These are phyloP conservation scores for Calonectria leucothoes DNA, from an alignment of 2,329 filamentous ascomycete genomes.

Conservation along the genomic window DNA sequence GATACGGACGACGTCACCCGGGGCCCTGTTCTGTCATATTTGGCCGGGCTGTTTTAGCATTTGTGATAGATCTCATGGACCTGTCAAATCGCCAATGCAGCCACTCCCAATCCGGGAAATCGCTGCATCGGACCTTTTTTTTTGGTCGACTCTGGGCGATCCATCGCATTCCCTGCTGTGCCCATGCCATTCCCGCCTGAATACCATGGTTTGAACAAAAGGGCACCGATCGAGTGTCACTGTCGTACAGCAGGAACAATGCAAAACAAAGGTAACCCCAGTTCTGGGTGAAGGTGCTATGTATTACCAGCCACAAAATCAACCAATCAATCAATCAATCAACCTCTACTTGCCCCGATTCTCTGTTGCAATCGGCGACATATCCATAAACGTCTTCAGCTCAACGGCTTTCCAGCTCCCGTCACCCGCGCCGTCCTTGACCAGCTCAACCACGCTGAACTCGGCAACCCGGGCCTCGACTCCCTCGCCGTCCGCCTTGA, in stretches of 20 bases:
- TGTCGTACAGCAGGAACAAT: background rate
- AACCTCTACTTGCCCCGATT: background rate
- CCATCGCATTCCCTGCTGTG: too few relatives aligned
- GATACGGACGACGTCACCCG: background rate
- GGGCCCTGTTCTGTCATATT: background rate
- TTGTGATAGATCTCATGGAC: constrained; percentile 9
- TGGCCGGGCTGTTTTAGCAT: background rate
- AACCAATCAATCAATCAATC: too few relatives aligned
- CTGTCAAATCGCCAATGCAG: constrained; percentile 3
- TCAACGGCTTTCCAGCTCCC: background rate
- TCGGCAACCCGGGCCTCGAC: background rate
- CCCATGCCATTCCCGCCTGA: too few relatives aligned
- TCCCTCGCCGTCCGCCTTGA: background rate
- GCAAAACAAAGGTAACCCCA: too few relatives aligned
- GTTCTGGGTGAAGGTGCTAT: too few relatives aligned
- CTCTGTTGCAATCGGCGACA: background rate
- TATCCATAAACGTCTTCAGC: constrained; percentile 1
- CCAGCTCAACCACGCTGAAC: background rate
- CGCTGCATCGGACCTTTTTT: background rate
- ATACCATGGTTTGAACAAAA: too few relatives aligned
- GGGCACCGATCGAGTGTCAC: background rate
- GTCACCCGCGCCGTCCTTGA: background rate
- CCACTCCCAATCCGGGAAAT: background rate
- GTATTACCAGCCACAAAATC: too few relatives aligned
- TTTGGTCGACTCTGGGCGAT: background rate